Conservation (phyloP, 1,284 basidiomycete species). For the Peniophora sp. region DNA sequence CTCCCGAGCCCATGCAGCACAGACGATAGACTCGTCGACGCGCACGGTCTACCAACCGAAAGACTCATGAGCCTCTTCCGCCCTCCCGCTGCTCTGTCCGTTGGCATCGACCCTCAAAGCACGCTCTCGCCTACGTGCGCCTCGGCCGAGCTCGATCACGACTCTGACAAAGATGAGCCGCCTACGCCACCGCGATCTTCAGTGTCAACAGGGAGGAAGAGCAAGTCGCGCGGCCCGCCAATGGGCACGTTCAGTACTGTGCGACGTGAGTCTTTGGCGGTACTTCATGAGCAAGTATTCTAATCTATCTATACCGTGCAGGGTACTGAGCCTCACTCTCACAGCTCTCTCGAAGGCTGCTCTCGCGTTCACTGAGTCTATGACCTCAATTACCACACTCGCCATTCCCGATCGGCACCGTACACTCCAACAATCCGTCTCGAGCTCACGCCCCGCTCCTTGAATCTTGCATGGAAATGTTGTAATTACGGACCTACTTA, state of each 20-base stretch:
- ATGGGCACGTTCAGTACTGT: conserved; percentile 48
- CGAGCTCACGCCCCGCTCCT: too few species aligned
- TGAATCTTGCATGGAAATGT: too few species aligned
- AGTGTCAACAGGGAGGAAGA: conserved; percentile 5
- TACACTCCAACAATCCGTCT: too few species aligned
- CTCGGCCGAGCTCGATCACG: conserved; percentile 44
- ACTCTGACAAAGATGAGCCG: conserved; percentile 27
- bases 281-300: too few species aligned
- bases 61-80: conserved; percentile 66
- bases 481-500: too few species aligned
- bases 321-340: too few species aligned
- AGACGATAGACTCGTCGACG: conserved; percentile 72
- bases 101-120: conserved; percentile 67
- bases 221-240: conserved; percentile 26
- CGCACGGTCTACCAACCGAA: conserved; percentile 61
- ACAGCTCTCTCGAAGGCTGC: too few species aligned
- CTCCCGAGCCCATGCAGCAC: too few species aligned
- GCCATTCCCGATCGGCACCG: too few species aligned
- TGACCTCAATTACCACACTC: too few species aligned
- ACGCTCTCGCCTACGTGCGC: conserved; percentile 36
- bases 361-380: too few species aligned
- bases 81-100: conserved; percentile 45
- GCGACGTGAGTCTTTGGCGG: conserved; percentile 18
- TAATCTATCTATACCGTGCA: too few species aligned
- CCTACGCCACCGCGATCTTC: conserved; percentile 2